A percentile compares a stretch with the other conserved stretches of the same genome.
phyloP scores from a whole-genome alignment of 2,329 filamentous ascomycete genomes.

The Pseudogymnoascus sp. region DNA sequence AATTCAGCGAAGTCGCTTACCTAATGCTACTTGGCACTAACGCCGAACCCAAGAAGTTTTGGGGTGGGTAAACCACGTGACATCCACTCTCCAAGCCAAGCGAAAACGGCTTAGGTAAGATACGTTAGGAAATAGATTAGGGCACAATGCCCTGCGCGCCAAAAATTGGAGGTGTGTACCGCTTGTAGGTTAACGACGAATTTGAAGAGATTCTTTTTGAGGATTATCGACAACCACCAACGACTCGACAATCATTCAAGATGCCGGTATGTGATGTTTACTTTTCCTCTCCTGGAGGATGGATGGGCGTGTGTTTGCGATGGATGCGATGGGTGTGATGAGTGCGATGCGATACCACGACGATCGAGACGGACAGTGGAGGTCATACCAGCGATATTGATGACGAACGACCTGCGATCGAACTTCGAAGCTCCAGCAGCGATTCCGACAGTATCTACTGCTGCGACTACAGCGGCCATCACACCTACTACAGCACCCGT shows the following conservation, averaged over 20 bases:
- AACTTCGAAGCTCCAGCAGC: neutral
- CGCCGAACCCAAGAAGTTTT: too few species aligned
- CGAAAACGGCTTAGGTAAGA: neutral
- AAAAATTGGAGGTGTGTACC: neutral
- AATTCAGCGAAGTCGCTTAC: too few species aligned
- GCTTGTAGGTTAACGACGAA: neutral
- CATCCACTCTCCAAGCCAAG: too few species aligned
- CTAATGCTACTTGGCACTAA: too few species aligned
- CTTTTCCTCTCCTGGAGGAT: constrained; percentile 15
- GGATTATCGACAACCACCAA: constrained; percentile 2
- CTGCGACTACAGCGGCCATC: too few species aligned
- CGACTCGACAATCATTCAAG: constrained; percentile 37
- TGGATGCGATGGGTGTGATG: neutral
- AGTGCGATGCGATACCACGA: constrained; percentile 6
- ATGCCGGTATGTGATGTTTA: constrained; percentile 44
- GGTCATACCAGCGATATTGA: neutral
- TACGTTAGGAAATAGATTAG: neutral
- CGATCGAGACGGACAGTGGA: neutral
- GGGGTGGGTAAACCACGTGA: neutral
- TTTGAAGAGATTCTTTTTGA: neutral
- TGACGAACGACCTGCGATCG: constrained; percentile 5
- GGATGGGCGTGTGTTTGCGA: neutral
- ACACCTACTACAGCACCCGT: neutral
- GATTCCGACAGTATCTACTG: neutral
- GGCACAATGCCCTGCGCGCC: neutral